These are phyloP conservation scores for Aspergillus sp. DNA, from an alignment of 2,329 filamentous ascomycete species.

Conservation along the genomic window DNA sequence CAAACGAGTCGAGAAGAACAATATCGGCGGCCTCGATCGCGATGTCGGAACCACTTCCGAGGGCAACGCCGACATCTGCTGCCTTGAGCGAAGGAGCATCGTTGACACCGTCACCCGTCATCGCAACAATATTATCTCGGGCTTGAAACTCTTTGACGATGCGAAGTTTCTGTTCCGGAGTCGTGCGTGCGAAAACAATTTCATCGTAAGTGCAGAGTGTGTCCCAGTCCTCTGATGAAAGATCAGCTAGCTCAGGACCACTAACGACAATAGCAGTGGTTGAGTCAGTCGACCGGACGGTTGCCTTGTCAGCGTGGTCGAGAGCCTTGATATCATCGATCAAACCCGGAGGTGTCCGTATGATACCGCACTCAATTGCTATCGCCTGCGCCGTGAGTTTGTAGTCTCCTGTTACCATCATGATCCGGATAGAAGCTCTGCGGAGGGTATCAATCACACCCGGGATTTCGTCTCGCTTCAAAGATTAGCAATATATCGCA, in stretches of 20 bases:
- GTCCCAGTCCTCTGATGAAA: slow-evolving; percentile 73
- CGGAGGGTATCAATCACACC: slow-evolving; percentile 66
- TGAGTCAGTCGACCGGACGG: slow-evolving; percentile 34
- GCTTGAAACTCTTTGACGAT: slow-evolving; percentile 77
- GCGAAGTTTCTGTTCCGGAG: slow-evolving; percentile 77
- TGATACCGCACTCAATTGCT: slow-evolving; percentile 72
- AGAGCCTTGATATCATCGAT: slow-evolving; percentile 63
- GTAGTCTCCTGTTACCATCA: slow-evolving; percentile 82
- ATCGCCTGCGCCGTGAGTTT: slow-evolving; percentile 75
- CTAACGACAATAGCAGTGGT: slow-evolving; percentile 61
- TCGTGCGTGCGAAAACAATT: slow-evolving; percentile 76
- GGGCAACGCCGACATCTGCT: slow-evolving; percentile 64
- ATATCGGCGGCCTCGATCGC: slow-evolving; percentile 67
- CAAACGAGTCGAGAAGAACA: slow-evolving; percentile 70
- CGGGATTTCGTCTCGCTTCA: slow-evolving; percentile 59
- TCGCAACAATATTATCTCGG: slow-evolving; percentile 61
- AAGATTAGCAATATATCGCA: not conserved
- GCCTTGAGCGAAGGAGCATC: slow-evolving; percentile 60
- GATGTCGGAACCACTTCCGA: slow-evolving; percentile 63
- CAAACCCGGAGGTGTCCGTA: slow-evolving; percentile 50
- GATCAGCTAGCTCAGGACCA: slow-evolving; percentile 66
- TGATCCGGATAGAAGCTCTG: slow-evolving; percentile 72
- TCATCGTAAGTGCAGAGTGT: slow-evolving; percentile 68
- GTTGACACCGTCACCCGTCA: slow-evolving; percentile 56
- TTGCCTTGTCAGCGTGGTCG: slow-evolving; percentile 35